phyloP scores from a whole-genome alignment of 345 rosid genomes.

The Gossypium bickii region DNA sequence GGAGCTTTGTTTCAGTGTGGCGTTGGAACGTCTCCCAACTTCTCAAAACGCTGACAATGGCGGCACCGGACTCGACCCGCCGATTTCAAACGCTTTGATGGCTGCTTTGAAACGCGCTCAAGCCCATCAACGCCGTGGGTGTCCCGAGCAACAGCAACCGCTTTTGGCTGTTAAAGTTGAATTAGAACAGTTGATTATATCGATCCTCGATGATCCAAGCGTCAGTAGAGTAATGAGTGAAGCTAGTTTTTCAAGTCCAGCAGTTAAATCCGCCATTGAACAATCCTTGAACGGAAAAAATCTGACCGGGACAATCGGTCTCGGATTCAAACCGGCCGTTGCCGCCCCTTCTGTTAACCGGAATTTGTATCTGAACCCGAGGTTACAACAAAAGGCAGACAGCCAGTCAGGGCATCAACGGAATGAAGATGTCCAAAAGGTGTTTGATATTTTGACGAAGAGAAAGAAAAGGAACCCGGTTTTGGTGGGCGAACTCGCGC shows the following conservation, averaged over 20 bases:
- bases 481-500: constrained; percentile 82
- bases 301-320: constrained; percentile 34
- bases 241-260: constrained; percentile 95
- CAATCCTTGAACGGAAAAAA: constrained; percentile 40
- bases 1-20: constrained; percentile 98
- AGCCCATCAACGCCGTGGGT: constrained; percentile 97
- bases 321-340: constrained; percentile 51
- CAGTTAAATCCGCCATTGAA: constrained; percentile 83
- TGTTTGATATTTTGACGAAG: constrained; percentile 59
- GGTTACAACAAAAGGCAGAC: constrained; percentile 51
- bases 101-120: constrained; percentile 96
- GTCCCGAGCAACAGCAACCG: constrained; percentile 98
- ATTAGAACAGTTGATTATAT: constrained; percentile 93
- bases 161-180: constrained; percentile 90
- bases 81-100: constrained; percentile 96
- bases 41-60: constrained; percentile 27
- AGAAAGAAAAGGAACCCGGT: constrained; percentile 76
- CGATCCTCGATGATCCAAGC: constrained; percentile 95
- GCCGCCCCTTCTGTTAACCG: constrained; percentile 23
- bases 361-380: constrained; percentile 71
- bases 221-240: constrained; percentile 98
- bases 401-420: constrained; percentile 32
- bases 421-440: constrained; percentile 57
- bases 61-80: constrained; percentile 58
- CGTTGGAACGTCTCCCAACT: constrained; percentile 92